Base-by-base conservation (phyloP, 805 yeast species). In the Yarrowia hollandica region DNA sequence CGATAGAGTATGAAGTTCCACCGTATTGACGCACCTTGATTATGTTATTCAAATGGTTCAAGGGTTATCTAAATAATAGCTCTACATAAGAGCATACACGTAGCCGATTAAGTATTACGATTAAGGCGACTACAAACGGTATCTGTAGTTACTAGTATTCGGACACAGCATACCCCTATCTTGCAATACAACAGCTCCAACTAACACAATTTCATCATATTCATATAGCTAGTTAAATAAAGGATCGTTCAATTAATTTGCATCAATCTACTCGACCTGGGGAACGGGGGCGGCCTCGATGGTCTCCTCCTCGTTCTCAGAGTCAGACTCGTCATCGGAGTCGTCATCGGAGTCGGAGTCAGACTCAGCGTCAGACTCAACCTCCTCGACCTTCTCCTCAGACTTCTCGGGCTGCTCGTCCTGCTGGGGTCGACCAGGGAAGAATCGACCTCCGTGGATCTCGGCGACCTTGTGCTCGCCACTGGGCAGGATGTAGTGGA, bases 381-480 rank as follows among this genome's bases (percentile, higher is more conserved):
- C n/a, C 35, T 42, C 26, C 52, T 42, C 50, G n/a, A 10, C n/a
- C 54, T 44, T 8, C 38, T 10, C 38, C n/a, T n/a, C n/a, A n/a
- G n/a, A n/a, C n/a, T n/a, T n/a, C n/a, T n/a, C n/a, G n/a, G n/a
- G n/a, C n/a, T n/a, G n/a, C n/a, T n/a, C n/a, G n/a, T n/a, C n/a
- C n/a, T 5, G 14, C 8, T 18, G 52, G n/a, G 26, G 26, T 33
- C 26, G 31, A 7, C 44, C 58, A 16, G 42, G 33, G 44, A 35
- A 52, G 44, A 52, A 19, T 35, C 58, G 44, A 25, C 58, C 58
- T 14, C 58, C 44, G 33, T 35, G 44, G 18, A 52, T 52, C 34
- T 52, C 58, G 26, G 58, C 44, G 8, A 52, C 44, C 44, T 37
- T 35, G 33, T 37, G 42, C 44, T 52, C 58, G 5, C 58, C 58